A percentile compares a stretch with the other conserved stretches of the same genome.
phyloP scores from a whole-genome alignment of 164 flowering plant genomes.

The Platanus orientalis region DNA sequence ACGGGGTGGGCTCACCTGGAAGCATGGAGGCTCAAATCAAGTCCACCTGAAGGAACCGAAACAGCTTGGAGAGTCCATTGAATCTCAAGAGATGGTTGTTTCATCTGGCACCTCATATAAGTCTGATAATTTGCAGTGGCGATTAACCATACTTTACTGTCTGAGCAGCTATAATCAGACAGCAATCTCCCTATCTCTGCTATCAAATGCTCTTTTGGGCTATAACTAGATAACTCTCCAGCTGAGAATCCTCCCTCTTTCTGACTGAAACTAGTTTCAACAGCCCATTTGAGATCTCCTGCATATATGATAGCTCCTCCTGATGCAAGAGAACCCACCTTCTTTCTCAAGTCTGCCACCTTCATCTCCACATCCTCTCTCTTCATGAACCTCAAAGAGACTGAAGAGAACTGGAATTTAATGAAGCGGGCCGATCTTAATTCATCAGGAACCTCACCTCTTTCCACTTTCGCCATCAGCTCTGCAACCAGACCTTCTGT shows the following conservation, averaged over 20 bases:
- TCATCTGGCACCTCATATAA: conserved; percentile 66
- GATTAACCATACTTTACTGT: conserved; percentile 59
- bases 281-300: conserved; percentile 79
- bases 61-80: conserved; percentile 85
- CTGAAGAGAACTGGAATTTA: conserved; percentile 49
- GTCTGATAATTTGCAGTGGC: conserved; percentile 70
- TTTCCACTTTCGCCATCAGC: conserved; percentile 53
- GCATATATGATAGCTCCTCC: conserved; percentile 56
- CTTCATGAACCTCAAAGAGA: conserved; percentile 61
- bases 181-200: conserved; percentile 58
- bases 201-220: conserved; percentile 55
- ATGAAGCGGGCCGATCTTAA: conserved; percentile 50
- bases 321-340: conserved; percentile 39
- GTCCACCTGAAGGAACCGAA: conserved; percentile 70
- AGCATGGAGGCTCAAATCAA: conserved; percentile 71
- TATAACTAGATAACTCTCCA: conserved; percentile 29
- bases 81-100: conserved; percentile 64
- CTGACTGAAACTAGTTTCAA: conserved; percentile 23
- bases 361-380: conserved; percentile 65
- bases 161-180: conserved; percentile 28
- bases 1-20: conserved; percentile 46
- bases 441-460: conserved; percentile 67
- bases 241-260: conserved; percentile 8
- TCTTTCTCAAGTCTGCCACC: conserved; percentile 52
- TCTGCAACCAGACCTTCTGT: conserved; percentile 56